phyloP scores from a whole-genome alignment of 2,329 filamentous ascomycete genomes.

The Stagonosporopsis tanaceti region DNA sequence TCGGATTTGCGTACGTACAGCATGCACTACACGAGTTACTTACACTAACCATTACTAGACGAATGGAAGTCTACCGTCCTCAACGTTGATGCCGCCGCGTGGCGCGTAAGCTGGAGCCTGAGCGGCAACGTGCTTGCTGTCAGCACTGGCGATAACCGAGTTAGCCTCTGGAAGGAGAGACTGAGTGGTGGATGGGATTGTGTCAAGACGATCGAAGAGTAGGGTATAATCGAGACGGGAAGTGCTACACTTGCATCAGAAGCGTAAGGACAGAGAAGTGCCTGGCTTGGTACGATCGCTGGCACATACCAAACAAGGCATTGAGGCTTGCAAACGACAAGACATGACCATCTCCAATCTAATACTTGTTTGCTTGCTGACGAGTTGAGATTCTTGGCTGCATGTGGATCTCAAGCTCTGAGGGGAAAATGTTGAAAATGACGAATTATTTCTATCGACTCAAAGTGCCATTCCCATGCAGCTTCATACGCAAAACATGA shows the following conservation, averaged over 20 bases:
- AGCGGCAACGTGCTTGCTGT: conserved; percentile 96
- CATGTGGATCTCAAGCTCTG: background rate
- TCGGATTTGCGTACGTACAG: conserved; percentile 47
- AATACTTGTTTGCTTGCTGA: background rate
- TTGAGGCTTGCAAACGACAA: conserved; percentile 6
- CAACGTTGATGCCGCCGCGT: conserved; percentile 86
- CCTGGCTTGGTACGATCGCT: conserved; percentile 2
- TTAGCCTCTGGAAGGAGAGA: conserved; percentile 98
- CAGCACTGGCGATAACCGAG: conserved; percentile 93
- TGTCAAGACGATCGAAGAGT: conserved; percentile 96
- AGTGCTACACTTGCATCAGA: conserved; percentile 1
- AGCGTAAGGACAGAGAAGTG: background rate
- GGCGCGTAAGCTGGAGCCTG: conserved; percentile 97
- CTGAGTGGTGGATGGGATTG: conserved; percentile 96
- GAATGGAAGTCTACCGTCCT: conserved; percentile 88
- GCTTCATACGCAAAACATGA: background rate
- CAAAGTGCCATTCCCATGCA: background rate
- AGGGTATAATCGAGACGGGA: conserved; percentile 10
- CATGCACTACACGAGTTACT: background rate
- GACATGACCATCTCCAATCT: conserved; percentile 6
- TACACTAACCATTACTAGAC: conserved; percentile 59
- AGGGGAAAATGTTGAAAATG: too few species aligned
- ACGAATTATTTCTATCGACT: background rate
- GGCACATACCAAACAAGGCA: conserved; percentile 2
- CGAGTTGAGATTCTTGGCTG: background rate